Conservation (phyloP, 352 stramenopile genomes). For the Achlya hypogyna region DNA sequence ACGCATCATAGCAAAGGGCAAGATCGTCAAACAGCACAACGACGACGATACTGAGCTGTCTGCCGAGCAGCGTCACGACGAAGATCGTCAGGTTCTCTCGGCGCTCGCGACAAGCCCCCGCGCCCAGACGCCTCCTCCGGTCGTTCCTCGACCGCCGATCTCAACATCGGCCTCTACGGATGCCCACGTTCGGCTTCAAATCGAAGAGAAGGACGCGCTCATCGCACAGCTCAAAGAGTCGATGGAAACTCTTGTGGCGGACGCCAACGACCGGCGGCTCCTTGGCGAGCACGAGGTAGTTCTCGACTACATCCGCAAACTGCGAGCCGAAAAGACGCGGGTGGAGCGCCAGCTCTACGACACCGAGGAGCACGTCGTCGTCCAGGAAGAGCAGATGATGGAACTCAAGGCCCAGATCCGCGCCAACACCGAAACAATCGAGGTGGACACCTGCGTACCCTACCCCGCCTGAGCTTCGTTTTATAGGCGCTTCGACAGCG, state of each 20-base stretch:
- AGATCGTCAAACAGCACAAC: background rate
- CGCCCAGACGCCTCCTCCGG: background rate
- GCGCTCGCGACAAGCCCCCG: constrained; percentile 17
- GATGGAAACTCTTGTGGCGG: constrained; percentile 64
- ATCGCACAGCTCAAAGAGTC: constrained; percentile 70
- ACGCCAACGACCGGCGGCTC: constrained; percentile 66
- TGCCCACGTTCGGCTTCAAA: constrained; percentile 33
- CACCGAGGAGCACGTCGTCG: constrained; percentile 62
- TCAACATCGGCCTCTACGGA: background rate
- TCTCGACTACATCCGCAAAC: constrained; percentile 75
- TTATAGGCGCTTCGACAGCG: constrained; percentile 27
- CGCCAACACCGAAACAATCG: constrained; percentile 26
- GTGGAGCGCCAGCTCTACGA: constrained; percentile 63
- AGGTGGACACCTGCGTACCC: constrained; percentile 25
- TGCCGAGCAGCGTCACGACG: background rate
- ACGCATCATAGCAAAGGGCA: constrained; percentile 10
- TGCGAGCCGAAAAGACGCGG: constrained; percentile 65
- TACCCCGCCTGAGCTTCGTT: background rate
- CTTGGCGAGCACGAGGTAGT: constrained; percentile 71
- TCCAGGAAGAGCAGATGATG: constrained; percentile 65
- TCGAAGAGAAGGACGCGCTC: constrained; percentile 79
- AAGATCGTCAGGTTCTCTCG: background rate
- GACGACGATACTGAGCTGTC: background rate
- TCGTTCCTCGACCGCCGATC: background rate
- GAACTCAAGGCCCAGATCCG: constrained; percentile 69